These are phyloP conservation scores for Leccinellum luteum DNA, from an alignment of 768 basidiomycete genomes.

Conservation along the genomic window DNA sequence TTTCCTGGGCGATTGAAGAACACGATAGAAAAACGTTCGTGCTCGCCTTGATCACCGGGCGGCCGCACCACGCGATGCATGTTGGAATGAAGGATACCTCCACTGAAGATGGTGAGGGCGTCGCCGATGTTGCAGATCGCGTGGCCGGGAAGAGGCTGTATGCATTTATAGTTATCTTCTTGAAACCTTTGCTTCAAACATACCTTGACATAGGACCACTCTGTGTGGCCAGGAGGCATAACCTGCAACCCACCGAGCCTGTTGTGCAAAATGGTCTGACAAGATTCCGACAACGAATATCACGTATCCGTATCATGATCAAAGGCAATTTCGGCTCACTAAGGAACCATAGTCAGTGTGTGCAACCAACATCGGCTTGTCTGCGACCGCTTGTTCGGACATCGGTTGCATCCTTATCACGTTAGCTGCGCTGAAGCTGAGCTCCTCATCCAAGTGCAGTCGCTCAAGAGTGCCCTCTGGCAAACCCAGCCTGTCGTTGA, in stretches of 20 bases:
- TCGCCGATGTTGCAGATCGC: neutral
- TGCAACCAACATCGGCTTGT: neutral
- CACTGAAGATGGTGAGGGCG: neutral
- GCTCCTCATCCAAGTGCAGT: neutral
- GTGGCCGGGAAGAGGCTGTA: neutral
- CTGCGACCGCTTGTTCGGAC: neutral
- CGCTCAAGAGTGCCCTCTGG: neutral
- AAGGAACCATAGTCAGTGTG: neutral
- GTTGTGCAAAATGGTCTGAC: neutral
- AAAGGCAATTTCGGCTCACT: neutral
- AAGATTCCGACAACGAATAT: neutral
- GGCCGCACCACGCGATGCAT: neutral
- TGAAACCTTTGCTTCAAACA: neutral
- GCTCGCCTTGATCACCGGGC: neutral
- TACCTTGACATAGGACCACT: neutral
- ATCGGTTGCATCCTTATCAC: neutral
- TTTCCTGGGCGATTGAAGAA: neutral
- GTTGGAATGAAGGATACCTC: neutral
- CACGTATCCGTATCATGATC: neutral
- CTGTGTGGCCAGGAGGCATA: neutral
- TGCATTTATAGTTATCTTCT: neutral
- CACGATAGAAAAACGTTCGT: neutral
- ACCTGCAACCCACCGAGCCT: neutral
- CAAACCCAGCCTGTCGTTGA: neutral
- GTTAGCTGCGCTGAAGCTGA: neutral